A percentile compares a stretch with the other conserved stretches of the same genome.
Conservation (phyloP, 108 stramenopile species). For the Pseudonitzschia pungens region DNA sequence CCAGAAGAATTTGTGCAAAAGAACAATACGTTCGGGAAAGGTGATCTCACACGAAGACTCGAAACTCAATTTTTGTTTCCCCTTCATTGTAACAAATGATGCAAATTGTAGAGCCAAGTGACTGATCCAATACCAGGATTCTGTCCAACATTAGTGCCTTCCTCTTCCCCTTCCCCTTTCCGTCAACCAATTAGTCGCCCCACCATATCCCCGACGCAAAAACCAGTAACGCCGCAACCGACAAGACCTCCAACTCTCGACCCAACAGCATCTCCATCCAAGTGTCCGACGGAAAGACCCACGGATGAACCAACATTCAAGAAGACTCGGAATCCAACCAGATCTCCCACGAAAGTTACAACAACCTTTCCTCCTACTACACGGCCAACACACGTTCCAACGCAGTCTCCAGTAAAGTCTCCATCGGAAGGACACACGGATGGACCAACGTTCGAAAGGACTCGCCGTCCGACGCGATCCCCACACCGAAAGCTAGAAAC, state of each 20-base stretch:
- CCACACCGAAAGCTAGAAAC: no score
- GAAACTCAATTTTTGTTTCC: background rate
- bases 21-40: background rate
- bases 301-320: conserved; percentile 4
- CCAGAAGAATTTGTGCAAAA: background rate
- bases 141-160: background rate
- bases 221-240: no score
- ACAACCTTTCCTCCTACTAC: background rate
- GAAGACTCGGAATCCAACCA: no score
- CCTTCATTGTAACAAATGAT: background rate
- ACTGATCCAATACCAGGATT: background rate
- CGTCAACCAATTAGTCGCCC: background rate
- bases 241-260: background rate
- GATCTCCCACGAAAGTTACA: background rate
- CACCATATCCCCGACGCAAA: no score
- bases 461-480: background rate
- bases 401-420: no score
- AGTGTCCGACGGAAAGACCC: background rate
- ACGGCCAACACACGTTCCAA: background rate
- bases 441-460: background rate
- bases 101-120: background rate
- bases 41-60: background rate
- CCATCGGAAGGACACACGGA: background rate
- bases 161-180: background rate
- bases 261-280: background rate